phyloP scores from a whole-genome alignment of 202 grass and related monocot genomes.

The Miscanthus sacchariflorus region DNA sequence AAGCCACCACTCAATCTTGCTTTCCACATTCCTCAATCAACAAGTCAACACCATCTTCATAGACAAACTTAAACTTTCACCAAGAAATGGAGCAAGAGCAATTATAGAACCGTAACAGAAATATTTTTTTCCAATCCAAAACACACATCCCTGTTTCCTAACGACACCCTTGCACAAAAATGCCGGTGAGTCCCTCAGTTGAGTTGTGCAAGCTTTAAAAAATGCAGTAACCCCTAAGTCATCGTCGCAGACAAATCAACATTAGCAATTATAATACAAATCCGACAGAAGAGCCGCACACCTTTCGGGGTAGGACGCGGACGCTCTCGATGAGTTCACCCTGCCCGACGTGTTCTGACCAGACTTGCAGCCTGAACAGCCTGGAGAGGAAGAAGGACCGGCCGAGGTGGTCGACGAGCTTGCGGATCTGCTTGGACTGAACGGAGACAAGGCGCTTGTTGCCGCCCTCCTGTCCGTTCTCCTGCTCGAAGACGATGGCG shows the following conservation, averaged over 20 bases:
- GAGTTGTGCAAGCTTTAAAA: background rate
- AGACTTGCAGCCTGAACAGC: conserved; percentile 87
- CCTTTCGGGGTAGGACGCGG: conserved; percentile 87
- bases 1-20: background rate
- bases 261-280: background rate
- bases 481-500: conserved; percentile 93
- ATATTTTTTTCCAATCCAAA: background rate
- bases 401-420: conserved; percentile 92
- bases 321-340: conserved; percentile 88
- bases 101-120: background rate
- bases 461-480: conserved; percentile 89
- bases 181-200: background rate
- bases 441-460: conserved; percentile 95
- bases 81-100: background rate
- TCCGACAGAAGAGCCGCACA: conserved; percentile 17
- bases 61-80: background rate
- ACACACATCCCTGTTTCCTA: background rate
- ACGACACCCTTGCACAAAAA: background rate
- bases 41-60: background rate
- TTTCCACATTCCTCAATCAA: background rate
- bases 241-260: background rate
- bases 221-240: background rate
- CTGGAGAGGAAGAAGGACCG: conserved; percentile 88
- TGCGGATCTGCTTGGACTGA: conserved; percentile 89
- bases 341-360: conserved; percentile 59